These are phyloP conservation scores for Pichia cephalocereana DNA, from an alignment of 805 yeast genomes.

Conservation along the genomic window DNA sequence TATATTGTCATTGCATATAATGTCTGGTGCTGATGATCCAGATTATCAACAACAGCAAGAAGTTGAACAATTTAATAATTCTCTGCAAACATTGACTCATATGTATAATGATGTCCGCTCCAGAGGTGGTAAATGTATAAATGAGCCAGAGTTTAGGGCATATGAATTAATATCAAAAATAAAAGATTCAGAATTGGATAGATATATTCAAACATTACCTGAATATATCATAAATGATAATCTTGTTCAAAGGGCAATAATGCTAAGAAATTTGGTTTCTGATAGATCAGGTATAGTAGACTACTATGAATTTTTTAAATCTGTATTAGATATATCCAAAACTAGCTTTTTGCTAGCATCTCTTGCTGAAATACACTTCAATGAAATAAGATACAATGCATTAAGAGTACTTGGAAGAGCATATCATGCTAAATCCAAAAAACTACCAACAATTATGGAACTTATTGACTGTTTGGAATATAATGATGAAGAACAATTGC, in stretches of 20 bases:
- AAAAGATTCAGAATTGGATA: constrained; percentile 77
- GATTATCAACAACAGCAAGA: constrained; percentile 94
- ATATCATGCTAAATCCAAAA: constrained; percentile 62
- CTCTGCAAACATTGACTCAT: constrained; percentile 79
- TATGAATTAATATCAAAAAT: constrained; percentile 73
- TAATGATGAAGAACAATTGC: constrained; percentile 46
- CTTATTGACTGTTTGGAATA: constrained; percentile 53
- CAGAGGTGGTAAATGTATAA: constrained; percentile 58
- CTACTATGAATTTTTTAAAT: constrained; percentile 55
- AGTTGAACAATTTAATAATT: constrained; percentile 85
- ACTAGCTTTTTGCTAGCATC: constrained; percentile 67
- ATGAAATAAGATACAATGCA: constrained; percentile 69
- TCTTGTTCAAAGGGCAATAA: constrained; percentile 60
- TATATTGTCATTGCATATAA: constrained; percentile 67
- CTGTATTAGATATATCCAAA: constrained; percentile 32
- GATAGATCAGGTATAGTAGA: constrained; percentile 59
- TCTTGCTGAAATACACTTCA: constrained; percentile 69
- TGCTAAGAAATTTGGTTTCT: constrained; percentile 55
- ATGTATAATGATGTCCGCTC: constrained; percentile 75
- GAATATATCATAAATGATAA: constrained; percentile 40
- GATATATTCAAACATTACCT: constrained; percentile 66
- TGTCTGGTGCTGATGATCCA: constrained; percentile 57
- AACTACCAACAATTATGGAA: constrained; percentile 39
- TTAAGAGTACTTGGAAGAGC: constrained; percentile 56
- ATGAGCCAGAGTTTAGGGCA: constrained; percentile 90